These are phyloP conservation scores for Anthracocystis panici-leucophaei DNA, from an alignment of 1,284 basidiomycete genomes.

Conservation along the genomic window DNA sequence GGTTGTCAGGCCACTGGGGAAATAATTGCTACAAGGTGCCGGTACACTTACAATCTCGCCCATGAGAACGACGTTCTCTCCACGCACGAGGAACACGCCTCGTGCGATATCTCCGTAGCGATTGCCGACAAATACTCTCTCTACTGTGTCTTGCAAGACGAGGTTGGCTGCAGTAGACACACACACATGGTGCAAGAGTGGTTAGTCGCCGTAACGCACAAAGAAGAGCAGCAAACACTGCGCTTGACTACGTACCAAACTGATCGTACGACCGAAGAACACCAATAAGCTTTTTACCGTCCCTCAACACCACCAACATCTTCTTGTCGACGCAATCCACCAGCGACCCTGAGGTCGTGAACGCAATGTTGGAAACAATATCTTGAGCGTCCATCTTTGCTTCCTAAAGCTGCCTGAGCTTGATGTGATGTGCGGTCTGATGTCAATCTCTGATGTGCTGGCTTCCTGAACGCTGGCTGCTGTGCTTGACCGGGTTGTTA, in stretches of 20 bases:
- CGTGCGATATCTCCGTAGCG: slow-evolving; percentile 83
- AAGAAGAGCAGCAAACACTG: background rate
- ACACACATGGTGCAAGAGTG: background rate
- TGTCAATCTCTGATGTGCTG: too few relatives aligned
- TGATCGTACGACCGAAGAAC: slow-evolving; percentile 98
- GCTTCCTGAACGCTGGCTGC: too few relatives aligned
- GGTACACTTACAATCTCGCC: slow-evolving; percentile 86
- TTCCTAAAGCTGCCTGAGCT: background rate
- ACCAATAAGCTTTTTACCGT: slow-evolving; percentile 95
- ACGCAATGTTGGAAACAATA: slow-evolving; percentile 67
- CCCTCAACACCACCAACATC: slow-evolving; percentile 95
- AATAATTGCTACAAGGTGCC: slow-evolving; percentile 45
- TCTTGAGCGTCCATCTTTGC: slow-evolving; percentile 62
- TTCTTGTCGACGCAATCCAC: slow-evolving; percentile 76
- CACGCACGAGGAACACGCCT: slow-evolving; percentile 92
- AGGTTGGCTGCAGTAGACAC: slow-evolving; percentile 80
- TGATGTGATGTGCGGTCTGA: background rate
- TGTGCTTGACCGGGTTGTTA: background rate
- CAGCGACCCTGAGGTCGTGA: slow-evolving; percentile 68
- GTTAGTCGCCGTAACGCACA: background rate
- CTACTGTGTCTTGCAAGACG: slow-evolving; percentile 75
- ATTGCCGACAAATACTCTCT: slow-evolving; percentile 78
- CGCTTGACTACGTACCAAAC: slow-evolving; percentile 80
- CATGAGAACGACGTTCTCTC: slow-evolving; percentile 96
- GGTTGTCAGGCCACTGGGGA: background rate